These are phyloP conservation scores for Botrytis aclada DNA, from an alignment of 2,329 filamentous ascomycete species.

Conservation along the genomic window DNA sequence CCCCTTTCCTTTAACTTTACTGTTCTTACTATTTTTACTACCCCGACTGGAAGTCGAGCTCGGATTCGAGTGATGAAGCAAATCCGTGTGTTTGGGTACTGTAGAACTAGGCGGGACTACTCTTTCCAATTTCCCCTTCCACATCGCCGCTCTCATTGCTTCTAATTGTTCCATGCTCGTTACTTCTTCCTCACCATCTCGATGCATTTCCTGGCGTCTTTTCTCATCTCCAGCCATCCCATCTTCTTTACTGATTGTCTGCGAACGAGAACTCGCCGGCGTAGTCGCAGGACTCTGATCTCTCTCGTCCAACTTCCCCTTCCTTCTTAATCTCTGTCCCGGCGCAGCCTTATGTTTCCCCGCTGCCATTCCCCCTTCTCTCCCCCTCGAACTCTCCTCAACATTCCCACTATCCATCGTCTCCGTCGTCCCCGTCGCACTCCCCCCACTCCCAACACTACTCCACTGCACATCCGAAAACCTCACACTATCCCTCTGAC, in stretches of 20 bases:
- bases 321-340: background rate
- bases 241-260: background rate
- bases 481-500: background rate
- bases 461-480: slow-evolving; percentile 14
- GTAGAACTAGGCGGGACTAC: background rate
- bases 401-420: background rate
- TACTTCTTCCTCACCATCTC: background rate
- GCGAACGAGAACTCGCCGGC: slow-evolving; percentile 5
- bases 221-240: too few relatives aligned
- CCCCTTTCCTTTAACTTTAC: background rate
- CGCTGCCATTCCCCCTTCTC: background rate
- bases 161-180: background rate
- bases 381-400: background rate
- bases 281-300: background rate
- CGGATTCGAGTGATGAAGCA: background rate
- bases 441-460: background rate
- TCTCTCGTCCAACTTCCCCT: background rate
- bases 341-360: slow-evolving; percentile 8
- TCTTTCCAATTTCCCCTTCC: slow-evolving; percentile 7
- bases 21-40: background rate
- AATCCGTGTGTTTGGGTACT: slow-evolving; percentile 2
- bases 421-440: background rate
- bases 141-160: background rate
- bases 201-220: background rate
- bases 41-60: background rate